Percentiles rank a stretch among this genome's conserved stretches.
Conservation (phyloP, 305 asterid species). For the Fraxinus baroniana region DNA sequence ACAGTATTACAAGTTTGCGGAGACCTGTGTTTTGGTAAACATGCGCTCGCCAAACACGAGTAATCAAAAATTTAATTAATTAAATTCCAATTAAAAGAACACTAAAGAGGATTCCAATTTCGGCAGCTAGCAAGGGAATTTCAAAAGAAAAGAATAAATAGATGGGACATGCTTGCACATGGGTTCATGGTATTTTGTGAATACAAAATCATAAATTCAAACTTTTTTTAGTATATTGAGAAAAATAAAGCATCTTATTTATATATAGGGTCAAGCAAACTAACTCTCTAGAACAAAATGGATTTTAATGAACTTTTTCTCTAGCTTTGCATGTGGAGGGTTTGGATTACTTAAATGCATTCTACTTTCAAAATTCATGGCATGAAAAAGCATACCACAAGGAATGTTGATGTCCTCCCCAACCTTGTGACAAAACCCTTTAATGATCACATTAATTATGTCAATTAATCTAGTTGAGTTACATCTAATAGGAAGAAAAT, state of each 20-base stretch:
- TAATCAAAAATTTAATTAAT: not conserved
- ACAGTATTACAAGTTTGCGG: not conserved
- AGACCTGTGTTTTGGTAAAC: not conserved
- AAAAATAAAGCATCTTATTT: slow-evolving; percentile 35
- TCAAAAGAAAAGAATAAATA: slow-evolving; percentile 22
- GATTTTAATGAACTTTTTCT: slow-evolving; percentile 22
- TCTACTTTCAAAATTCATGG: not conserved
- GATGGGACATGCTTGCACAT: slow-evolving; percentile 62
- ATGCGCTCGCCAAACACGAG: slow-evolving; percentile 6
- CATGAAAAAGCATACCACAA: slow-evolving; percentile 32
- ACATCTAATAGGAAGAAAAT: too few relatives aligned
- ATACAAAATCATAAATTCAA: slow-evolving; percentile 19
- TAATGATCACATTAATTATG: not conserved
- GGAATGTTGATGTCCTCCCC: slow-evolving; percentile 10
- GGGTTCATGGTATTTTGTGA: slow-evolving; percentile 37
- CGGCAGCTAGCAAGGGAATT: slow-evolving; percentile 28
- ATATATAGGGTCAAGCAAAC: slow-evolving; percentile 31
- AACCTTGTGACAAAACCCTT: not conserved
- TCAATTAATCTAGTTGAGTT: not conserved
- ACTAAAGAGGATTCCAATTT: slow-evolving; percentile 12
- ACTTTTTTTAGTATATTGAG: slow-evolving; percentile 1
- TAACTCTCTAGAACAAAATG: slow-evolving; percentile 26
- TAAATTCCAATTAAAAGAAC: slow-evolving; percentile 13
- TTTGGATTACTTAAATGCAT: slow-evolving; percentile 5
- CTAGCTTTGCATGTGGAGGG: slow-evolving; percentile 45